phyloP scores from a whole-genome alignment of 768 basidiomycete species.

The Chalciporus sphaerocephalus region DNA sequence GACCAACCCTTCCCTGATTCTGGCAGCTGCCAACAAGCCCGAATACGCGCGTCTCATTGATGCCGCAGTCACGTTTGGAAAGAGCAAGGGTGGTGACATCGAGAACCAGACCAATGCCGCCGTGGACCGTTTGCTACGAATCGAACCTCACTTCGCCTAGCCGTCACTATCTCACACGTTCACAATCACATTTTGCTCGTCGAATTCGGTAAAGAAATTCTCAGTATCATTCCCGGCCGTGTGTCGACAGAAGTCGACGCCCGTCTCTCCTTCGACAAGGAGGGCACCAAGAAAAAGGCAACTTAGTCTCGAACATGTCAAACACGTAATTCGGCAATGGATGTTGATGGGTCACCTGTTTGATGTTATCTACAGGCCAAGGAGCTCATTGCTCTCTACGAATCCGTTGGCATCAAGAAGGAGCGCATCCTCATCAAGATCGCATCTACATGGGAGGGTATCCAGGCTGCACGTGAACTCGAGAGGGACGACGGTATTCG shows the following conservation, averaged over 20 bases:
- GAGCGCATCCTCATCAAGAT: conserved; percentile 99
- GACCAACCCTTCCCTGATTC: conserved; percentile 93
- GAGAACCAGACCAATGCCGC: conserved; percentile 77
- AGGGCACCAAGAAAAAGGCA: conserved; percentile 85
- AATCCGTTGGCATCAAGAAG: conserved; percentile 88
- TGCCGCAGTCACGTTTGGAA: conserved; percentile 66
- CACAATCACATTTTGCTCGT: conserved; percentile 60
- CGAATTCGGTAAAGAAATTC: conserved; percentile 95
- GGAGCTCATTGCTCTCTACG: conserved; percentile 90
- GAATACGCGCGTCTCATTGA: conserved; percentile 82
- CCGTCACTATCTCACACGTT: conserved; percentile 6
- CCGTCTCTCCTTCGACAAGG: conserved; percentile 93
- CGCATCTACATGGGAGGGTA: conserved; percentile 99
- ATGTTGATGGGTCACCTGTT: conserved; percentile 8
- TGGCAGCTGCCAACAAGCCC: conserved; percentile 88
- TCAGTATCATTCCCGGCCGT: conserved; percentile 93
- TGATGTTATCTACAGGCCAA: conserved; percentile 48
- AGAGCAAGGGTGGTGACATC: conserved; percentile 73
- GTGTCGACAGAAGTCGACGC: conserved; percentile 99
- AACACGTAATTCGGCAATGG: conserved; percentile 22
- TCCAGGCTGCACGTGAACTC: conserved; percentile 96
- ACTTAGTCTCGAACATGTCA: conserved; percentile 13
- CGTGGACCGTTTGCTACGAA: conserved; percentile 80
- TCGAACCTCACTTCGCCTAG: conserved; percentile 11
- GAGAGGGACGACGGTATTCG: conserved; percentile 91